Evolutionary conservation across 441 rosid genomes (phyloP).

Genomic region (Breynia disticha): DNA sequence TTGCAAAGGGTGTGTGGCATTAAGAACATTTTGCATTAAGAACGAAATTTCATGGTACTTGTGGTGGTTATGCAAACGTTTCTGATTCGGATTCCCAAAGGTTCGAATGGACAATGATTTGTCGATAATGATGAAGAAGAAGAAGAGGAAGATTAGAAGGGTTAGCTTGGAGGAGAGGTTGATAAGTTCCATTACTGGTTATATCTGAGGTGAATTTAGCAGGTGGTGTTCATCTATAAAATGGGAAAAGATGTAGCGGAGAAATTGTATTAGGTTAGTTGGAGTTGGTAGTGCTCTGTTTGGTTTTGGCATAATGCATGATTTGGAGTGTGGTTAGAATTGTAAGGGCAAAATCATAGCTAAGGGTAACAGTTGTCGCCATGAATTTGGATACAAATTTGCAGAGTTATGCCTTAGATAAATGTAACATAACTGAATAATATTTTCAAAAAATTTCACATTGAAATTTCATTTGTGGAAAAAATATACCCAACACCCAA

Average conservation of each 20-base stretch:
- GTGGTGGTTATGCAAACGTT: conserved; percentile 14
- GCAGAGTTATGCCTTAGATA: no score
- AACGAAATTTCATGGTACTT: conserved; percentile 29
- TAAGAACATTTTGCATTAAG: conserved; percentile 39
- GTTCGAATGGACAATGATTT: conserved; percentile 29
- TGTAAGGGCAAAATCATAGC: no score
- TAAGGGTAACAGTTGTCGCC: no score
- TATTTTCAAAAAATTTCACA: no score
- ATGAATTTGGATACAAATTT: no score
- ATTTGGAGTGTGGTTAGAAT: no score
- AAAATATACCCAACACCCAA: no score
- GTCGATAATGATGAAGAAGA: conserved; percentile 14
- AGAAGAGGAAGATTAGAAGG: conserved; percentile 6
- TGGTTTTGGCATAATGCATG: no score
- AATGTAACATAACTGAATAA: no score
- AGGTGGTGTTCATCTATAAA: conserved; percentile 6
- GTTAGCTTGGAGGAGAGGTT: conserved; percentile 7
- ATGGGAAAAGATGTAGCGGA: background rate
- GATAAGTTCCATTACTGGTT: conserved; percentile 11
- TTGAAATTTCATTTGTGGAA: no score
- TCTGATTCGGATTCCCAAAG: conserved; percentile 19
- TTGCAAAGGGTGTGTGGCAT: conserved; percentile 18
- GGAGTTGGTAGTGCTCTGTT: conserved; percentile 5
- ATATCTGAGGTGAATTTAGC: background rate
- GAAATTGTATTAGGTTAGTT: conserved; percentile 11